Evolutionary conservation across 2,329 filamentous ascomycete genomes (phyloP), one percentile per base, ranked within the genome.

Genomic region (Thielaviopsis ethacetica): DNA sequence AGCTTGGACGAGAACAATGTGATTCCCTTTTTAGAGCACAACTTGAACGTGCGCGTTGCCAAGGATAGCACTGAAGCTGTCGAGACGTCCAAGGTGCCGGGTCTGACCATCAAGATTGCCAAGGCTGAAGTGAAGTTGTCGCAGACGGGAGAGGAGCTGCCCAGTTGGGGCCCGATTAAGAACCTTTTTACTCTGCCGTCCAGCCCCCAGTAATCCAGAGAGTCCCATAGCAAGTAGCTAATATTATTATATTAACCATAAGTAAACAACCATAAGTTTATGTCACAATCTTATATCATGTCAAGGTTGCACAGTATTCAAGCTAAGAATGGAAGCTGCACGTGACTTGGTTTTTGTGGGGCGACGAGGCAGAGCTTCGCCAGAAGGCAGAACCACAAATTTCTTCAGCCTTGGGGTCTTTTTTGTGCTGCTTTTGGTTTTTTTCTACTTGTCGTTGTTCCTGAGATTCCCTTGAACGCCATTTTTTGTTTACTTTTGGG

Each of bases 11-110:
- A 70, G 0, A 63, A 63, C 0, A 68, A 67, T 7, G 69, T 74
- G 2, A 67, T 69, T 44, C 71, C 73, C 1, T 77, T 73, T 61
- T 68, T 80, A n/a, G 64, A 64, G 24, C 60, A 68, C 3, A 63
- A 67, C 6, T 66, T 80, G 9, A 65, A 71, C 49, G 62, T 70
- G 47, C 66, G 69, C 51, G 62, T 74, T 1, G 65, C 65, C 17
- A 60, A 65, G 6, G 61, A 69, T 44, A 70, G 70, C 3, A 64
- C 61, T 0, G 61, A 64, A 1, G 62, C 60, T 9, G 44, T 71
- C 0, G 63, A 66, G 12, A 62, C 65, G 0, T 55, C 60, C 1
- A 62, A 66, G 13, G 67, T 74, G 19, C 59, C 64, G 1, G 70
- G 71, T 0, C 66, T 75, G 7, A 57, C 61, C 47, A 66, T 75